These are phyloP conservation scores for Solanum medicagineum DNA, from an alignment of 257 asterid genomes.

Conservation along the genomic window DNA sequence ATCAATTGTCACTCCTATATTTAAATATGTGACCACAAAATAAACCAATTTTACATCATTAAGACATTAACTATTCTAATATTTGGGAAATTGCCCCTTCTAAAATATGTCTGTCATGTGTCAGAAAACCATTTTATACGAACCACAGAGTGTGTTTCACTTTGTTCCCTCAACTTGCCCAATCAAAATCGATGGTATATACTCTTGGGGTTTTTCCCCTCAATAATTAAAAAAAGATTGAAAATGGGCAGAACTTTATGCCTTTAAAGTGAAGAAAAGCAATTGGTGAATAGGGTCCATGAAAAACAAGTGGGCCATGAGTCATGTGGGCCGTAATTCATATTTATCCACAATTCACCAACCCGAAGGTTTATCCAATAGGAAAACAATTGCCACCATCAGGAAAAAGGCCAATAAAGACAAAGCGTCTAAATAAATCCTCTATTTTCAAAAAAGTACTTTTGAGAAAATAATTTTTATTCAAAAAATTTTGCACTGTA, in stretches of 20 bases:
- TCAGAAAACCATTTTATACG: not conserved
- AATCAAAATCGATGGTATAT: not conserved
- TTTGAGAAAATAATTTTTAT: too few relatives aligned
- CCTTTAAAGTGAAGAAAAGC: not conserved
- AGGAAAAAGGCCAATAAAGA: not conserved
- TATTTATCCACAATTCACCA: not conserved
- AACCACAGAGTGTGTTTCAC: not conserved
- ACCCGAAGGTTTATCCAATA: not conserved
- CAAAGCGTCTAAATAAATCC: not conserved
- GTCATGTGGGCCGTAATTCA: not conserved
- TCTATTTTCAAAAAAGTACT: too few relatives aligned
- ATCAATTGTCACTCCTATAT: too few relatives aligned
- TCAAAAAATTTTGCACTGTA: too few relatives aligned
- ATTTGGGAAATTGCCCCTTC: not conserved
- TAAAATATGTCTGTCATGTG: not conserved
- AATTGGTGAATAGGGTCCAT: not conserved
- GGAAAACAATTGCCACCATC: not conserved
- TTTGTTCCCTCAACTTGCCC: not conserved
- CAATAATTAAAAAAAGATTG: not conserved
- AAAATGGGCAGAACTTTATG: not conserved
- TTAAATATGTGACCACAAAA: not conserved
- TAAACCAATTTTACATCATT: not conserved
- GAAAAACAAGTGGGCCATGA: not conserved
- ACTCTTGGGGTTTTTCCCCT: too few relatives aligned
- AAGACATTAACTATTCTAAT: not conserved